These are phyloP conservation scores for Trichoderma sp. DNA, from an alignment of 2,329 filamentous ascomycete genomes.

Conservation along the genomic window DNA sequence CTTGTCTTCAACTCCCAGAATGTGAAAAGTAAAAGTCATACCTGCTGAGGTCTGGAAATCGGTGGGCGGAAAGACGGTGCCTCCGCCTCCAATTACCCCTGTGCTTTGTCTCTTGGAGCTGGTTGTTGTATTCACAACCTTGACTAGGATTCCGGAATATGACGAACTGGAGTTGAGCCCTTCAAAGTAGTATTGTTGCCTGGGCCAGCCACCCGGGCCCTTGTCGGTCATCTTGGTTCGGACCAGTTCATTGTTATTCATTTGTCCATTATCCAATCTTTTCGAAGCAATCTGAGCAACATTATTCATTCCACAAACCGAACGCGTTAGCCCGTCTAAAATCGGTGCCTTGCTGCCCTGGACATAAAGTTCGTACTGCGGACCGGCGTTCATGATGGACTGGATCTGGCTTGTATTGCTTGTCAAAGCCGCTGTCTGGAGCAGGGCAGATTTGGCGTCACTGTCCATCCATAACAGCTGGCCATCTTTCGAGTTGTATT, in stretches of 20 bases:
- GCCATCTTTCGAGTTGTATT: slow-evolving; percentile 47
- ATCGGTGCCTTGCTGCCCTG: slow-evolving; percentile 60
- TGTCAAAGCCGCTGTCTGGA: slow-evolving; percentile 76
- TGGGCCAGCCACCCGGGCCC: slow-evolving; percentile 67
- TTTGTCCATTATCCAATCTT: slow-evolving; percentile 48
- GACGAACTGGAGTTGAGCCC: slow-evolving; percentile 69
- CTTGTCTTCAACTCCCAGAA: not conserved
- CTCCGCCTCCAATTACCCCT: slow-evolving; percentile 65
- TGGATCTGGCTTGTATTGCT: slow-evolving; percentile 55
- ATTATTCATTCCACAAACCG: slow-evolving; percentile 76
- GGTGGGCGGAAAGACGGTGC: slow-evolving; percentile 70
- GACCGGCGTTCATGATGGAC: slow-evolving; percentile 50
- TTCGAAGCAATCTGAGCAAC: slow-evolving; percentile 64
- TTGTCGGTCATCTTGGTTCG: slow-evolving; percentile 68
- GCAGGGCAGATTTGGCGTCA: slow-evolving; percentile 74
- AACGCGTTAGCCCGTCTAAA: slow-evolving; percentile 71
- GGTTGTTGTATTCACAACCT: slow-evolving; percentile 52
- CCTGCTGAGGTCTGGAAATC: slow-evolving; percentile 77
- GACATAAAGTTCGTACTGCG: slow-evolving; percentile 78
- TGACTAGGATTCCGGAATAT: slow-evolving; percentile 75
- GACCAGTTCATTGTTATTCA: slow-evolving; percentile 48
- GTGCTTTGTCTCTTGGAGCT: slow-evolving; percentile 40
- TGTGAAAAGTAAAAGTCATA: slow-evolving; percentile 42
- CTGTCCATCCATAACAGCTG: slow-evolving; percentile 81
- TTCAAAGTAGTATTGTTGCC: slow-evolving; percentile 84